Evolutionary conservation across 2,329 filamentous ascomycete genomes (phyloP), one percentile per base, ranked within the genome.

Genomic region (Colletotrichum karsti): DNA sequence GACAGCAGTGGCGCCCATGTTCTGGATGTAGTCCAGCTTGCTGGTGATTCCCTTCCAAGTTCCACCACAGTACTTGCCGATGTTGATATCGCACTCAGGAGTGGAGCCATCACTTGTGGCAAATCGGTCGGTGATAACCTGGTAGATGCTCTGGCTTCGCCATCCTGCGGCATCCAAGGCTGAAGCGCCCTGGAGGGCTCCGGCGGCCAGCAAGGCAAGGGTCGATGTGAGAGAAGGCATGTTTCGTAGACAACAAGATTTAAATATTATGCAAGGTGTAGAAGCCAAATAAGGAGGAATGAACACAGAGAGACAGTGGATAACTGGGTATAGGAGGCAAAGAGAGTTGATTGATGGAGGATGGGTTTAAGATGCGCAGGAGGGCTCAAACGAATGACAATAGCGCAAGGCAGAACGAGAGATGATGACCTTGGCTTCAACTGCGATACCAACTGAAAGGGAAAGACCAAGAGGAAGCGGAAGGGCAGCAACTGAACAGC

Each of bases 1-100:
- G 58, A 82, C 73, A 10, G 81, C 81, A 13, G 77, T 80, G 72
- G 82, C 83, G 2, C 81, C 82, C 76, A 84, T 81, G 50, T 77
- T 76, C 70, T 86, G 80, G 70, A 87, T 85, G 70, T 87, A 87
- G 73, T 86, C 84, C 42, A 87, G 75, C 33, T 82, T 76, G 65
- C 83, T 80, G 18, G 81, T 82, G 42, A 87, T 78, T 13, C 86
- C 86, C 57, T 77, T 72, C 77, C 80, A 88, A 18, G 82, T 84
- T 22, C 85, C 85, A 41, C 84, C 84, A 64, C 85, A 88, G 74
- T 86, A 87, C 28, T 73, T 70, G 42, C 63, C 70, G 33, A 63
- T 69, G 35, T 72, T 67, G 54, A 26, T 48, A 30, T 77, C 73
- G 54, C 78, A 79, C 6, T 72, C 55, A 4, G 74, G 72, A 2